Evolutionary conservation across 805 yeast species (phyloP).

Genomic region (Yamadazyma akitaensis): DNA sequence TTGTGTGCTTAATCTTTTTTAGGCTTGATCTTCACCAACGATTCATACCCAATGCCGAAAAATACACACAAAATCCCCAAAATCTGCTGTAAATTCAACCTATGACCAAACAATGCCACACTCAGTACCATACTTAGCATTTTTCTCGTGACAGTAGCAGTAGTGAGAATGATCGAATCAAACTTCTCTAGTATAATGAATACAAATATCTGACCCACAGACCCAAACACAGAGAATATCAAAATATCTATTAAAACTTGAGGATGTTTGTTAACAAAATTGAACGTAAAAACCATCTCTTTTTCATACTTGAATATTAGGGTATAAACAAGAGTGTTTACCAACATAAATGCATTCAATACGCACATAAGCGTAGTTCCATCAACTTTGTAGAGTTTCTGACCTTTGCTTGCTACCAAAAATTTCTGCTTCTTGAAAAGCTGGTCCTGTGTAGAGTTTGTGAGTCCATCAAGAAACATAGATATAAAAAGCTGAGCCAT

Average conservation of each 20-base stretch:
- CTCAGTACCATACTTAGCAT: constrained; percentile 93
- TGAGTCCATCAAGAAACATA: constrained; percentile 82
- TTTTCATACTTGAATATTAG: constrained; percentile 33
- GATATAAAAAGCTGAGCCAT: constrained; percentile 55
- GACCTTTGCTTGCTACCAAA: constrained; percentile 8
- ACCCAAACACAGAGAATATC: constrained; percentile 73
- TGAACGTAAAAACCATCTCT: constrained; percentile 49
- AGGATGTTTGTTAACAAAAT: constrained; percentile 52
- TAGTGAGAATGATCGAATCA: constrained; percentile 81
- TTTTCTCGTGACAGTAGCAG: constrained; percentile 94
- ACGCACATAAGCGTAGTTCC: constrained; percentile 90
- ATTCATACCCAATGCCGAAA: constrained; percentile 81
- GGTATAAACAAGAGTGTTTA: constrained; percentile 50
- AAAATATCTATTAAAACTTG: constrained; percentile 56
- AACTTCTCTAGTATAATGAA: constrained; percentile 79
- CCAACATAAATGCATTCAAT: constrained; percentile 43
- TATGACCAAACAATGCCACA: constrained; percentile 84
- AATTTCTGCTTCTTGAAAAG: constrained; percentile 49
- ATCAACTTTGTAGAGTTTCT: constrained; percentile 41
- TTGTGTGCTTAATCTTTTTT: not conserved
- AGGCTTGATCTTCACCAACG: constrained; percentile 32
- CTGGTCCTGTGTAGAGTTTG: constrained; percentile 91
- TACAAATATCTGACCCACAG: constrained; percentile 92
- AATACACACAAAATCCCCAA: constrained; percentile 76
- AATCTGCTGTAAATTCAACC: constrained; percentile 65